These are phyloP conservation scores for Candida dajiaensis DNA, from an alignment of 805 yeast genomes.

Conservation along the genomic window DNA sequence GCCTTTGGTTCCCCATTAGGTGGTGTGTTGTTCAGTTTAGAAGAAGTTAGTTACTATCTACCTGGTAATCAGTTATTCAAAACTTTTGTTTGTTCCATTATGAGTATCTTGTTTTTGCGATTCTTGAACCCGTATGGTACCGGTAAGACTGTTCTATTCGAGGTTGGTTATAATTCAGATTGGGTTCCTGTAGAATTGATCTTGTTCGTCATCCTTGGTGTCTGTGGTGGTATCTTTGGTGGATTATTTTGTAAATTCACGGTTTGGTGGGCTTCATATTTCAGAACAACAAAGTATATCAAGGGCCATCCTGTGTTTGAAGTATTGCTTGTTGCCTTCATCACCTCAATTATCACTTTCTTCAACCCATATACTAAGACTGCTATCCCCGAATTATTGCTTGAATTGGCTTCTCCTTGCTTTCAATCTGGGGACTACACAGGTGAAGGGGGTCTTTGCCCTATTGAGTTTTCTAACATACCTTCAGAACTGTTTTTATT, in stretches of 20 bases:
- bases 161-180: constrained; percentile 42
- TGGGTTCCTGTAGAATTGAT: constrained; percentile 46
- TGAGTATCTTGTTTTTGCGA: constrained; percentile 44
- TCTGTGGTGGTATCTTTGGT: constrained; percentile 50
- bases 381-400: constrained; percentile 43
- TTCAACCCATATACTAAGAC: constrained; percentile 44
- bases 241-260: constrained; percentile 42
- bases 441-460: constrained; percentile 22
- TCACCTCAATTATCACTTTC: constrained; percentile 43
- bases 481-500: constrained; percentile 30
- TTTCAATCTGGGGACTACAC: constrained; percentile 11
- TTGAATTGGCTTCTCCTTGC: constrained; percentile 47
- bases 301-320: constrained; percentile 37
- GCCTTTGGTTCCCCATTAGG: constrained; percentile 60
- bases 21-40: constrained; percentile 50
- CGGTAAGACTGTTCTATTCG: constrained; percentile 51
- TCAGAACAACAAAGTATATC: constrained; percentile 29
- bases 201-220: constrained; percentile 41
- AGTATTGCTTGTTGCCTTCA: constrained; percentile 36
- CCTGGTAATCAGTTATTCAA: constrained; percentile 50
- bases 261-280: constrained; percentile 33
- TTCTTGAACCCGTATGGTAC: constrained; percentile 55
- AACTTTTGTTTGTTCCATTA: constrained; percentile 50
- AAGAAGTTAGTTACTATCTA: constrained; percentile 50
- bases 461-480: constrained; percentile 23